Evolutionary conservation across 768 basidiomycete genomes (phyloP).

Genomic region (Pleurotus pulmonarius): DNA sequence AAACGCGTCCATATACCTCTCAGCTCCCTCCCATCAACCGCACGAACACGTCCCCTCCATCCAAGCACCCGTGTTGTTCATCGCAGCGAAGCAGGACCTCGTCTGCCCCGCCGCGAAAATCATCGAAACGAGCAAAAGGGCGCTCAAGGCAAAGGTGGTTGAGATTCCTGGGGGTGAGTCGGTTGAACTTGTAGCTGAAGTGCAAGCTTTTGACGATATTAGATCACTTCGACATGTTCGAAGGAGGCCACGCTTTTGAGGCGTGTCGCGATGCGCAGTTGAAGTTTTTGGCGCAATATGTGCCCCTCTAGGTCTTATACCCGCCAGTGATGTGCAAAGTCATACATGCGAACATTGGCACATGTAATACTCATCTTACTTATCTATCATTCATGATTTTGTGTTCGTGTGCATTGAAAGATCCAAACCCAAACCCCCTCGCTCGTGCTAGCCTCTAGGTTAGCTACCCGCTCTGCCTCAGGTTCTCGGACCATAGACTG

Average conservation of each 20-base stretch:
- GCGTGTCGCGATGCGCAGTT: conserved; percentile 17
- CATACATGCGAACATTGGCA: too few species aligned
- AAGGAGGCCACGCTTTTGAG: conserved; percentile 14
- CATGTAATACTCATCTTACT: too few species aligned
- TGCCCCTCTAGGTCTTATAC: conserved; percentile 13
- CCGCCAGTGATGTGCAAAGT: too few species aligned
- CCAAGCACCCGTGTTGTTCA: conserved; percentile 3
- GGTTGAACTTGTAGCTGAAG: not conserved
- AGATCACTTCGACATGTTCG: conserved; percentile 25
- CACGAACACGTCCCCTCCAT: not conserved
- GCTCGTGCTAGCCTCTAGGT: too few species aligned
- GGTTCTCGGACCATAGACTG: too few species aligned
- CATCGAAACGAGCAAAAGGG: conserved; percentile 10
- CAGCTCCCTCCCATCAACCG: conserved; percentile 3
- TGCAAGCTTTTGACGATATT: not conserved
- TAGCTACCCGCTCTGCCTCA: too few species aligned
- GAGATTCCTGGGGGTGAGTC: conserved; percentile 13
- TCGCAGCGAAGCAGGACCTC: not conserved
- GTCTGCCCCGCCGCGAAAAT: conserved; percentile 1
- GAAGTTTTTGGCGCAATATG: conserved; percentile 20
- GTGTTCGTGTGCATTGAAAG: too few species aligned
- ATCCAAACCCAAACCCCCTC: too few species aligned
- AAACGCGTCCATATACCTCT: conserved; percentile 6
- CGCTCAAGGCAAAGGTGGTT: conserved; percentile 15
- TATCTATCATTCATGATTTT: too few species aligned